Base-by-base conservation (phyloP, 1,139 yeast species). In the Geotrichum bryndzae region DNA sequence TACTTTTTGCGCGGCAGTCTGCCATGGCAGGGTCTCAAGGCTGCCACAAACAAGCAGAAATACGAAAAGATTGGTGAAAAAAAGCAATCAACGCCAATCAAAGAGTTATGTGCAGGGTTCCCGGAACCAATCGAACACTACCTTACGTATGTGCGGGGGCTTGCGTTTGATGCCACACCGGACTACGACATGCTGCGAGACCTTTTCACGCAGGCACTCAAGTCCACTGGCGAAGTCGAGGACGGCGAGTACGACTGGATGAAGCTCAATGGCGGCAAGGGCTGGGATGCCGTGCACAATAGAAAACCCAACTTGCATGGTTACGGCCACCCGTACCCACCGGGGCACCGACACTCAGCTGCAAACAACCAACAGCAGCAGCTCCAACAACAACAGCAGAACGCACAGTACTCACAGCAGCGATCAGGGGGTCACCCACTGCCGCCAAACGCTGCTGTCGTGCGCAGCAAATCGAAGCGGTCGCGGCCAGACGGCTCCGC, bases 1-100 rank as follows among this genome's bases (percentile, higher is more conserved):
- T 94, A 94, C 77, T 94, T 94, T 73, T 77, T 94, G 69, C 83
- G 96, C 68, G 99, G 99, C 57, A 91, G 90, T 66, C 83, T 94
- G 71, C 99, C 99, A 58, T 94, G 99, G 99, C 99, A 94, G 78
- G 98, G 99, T 35, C 82, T 94, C 68, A 92, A 92, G 77, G 99
- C 98, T n/a, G 96, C 96, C 67, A 91, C 96, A 51, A 94, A 94
- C 78, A 94, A 94, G 77, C 91, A 89, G 73, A 94, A 94, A 76
- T 94, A 94, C 75, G 98, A 94, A 76, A 92, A 91, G 74, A 94
- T 94, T 76, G 98, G 97, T 65, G 94, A 90, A 71, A 92, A 92
- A 76, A 92, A 92, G 77, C 90, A 91, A 75, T 83, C 94, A 11
- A 88, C 97, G 6, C 84, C 88, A 38, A 87, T 94, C 53, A 81